A percentile compares a stretch with the other conserved stretches of the same genome.
phyloP scores from a whole-genome alignment of 2,329 filamentous ascomycete species.

The Cercospora zeae-maydis region DNA sequence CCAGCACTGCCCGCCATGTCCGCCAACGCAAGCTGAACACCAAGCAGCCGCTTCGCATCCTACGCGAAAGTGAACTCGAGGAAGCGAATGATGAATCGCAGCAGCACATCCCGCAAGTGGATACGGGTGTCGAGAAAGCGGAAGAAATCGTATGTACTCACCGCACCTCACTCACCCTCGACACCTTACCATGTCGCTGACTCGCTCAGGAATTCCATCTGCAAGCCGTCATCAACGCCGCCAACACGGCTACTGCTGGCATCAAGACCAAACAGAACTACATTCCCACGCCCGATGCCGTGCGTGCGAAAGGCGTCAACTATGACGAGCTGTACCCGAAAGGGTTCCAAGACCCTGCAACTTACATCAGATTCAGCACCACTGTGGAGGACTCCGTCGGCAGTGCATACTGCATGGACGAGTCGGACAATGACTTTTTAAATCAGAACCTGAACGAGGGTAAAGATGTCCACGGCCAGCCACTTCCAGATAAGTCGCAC shows the following conservation, averaged over 20 bases:
- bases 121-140: slow-evolving; percentile 92
- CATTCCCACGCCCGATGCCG: slow-evolving; percentile 65
- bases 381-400: slow-evolving; percentile 95
- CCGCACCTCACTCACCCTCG: slow-evolving; percentile 12
- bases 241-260: slow-evolving; percentile 52
- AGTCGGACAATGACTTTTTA: slow-evolving; percentile 82
- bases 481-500: slow-evolving; percentile 41
- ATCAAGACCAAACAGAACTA: slow-evolving; percentile 59
- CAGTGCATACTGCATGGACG: slow-evolving; percentile 89
- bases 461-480: slow-evolving; percentile 48
- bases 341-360: slow-evolving; percentile 76
- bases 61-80: slow-evolving; percentile 89
- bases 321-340: slow-evolving; percentile 87
- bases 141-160: slow-evolving; percentile 84
- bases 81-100: slow-evolving; percentile 72
- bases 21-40: slow-evolving; percentile 87
- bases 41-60: slow-evolving; percentile 81
- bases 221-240: slow-evolving; percentile 73
- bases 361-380: slow-evolving; percentile 96
- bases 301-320: slow-evolving; percentile 59
- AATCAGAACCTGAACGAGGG: slow-evolving; percentile 73
- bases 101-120: slow-evolving; percentile 77
- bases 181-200: slow-evolving; percentile 20
- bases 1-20: slow-evolving; percentile 45
- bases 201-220: slow-evolving; percentile 80